Evolutionary conservation across 2,329 filamentous ascomycete genomes (phyloP), one percentile per base, ranked within the genome.

Genomic region (Colletotrichum noveboracense): DNA sequence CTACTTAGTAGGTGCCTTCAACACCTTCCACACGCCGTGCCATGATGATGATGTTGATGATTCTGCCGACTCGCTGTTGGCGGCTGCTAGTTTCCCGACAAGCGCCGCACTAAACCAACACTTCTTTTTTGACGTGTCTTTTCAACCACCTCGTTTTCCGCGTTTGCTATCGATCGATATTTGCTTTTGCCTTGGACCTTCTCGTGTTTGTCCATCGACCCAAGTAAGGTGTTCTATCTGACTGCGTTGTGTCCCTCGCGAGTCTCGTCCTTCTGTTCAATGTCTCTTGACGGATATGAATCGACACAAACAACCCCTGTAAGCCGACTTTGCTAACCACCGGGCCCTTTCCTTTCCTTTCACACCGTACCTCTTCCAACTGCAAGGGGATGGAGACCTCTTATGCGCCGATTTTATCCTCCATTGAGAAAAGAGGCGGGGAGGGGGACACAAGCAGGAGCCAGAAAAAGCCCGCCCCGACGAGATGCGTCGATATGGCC

Each of bases 31-130:
- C 28, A 62, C 70, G 60, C 56, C 64, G 43, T 52, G n/a, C 43
- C 43, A 43, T 60, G 69, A 60, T 68, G 64, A 73, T 60, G 69
- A 73, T 67, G 43, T 21, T 73, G 68, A 72, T 36, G 73, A 75
- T 58, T 64, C 26, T 68, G 58, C 43, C 24, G 18, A 16, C 28
- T 69, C 48, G 56, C 70, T 55, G 56, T n/a, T 58, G 56, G 38
- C 62, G 30, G 43, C 26, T 36, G 26, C 48, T 75, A 65, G 70
- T 58, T n/a, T 60, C 67, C 26, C 28, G 65, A 67, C 48, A 36
- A 34, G 48, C 24, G 66, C 30, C 13, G 30, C 21, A 52, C 62
- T 66, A 52, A 52, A 38, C 36, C 24, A 64, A 64, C n/a, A 64
- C 24, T 12, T 32, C n/a, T 43, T 28, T 36, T 26, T 34, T 13